Conservation (phyloP, 148 eudicot species). For the Rheum nobile region DNA sequence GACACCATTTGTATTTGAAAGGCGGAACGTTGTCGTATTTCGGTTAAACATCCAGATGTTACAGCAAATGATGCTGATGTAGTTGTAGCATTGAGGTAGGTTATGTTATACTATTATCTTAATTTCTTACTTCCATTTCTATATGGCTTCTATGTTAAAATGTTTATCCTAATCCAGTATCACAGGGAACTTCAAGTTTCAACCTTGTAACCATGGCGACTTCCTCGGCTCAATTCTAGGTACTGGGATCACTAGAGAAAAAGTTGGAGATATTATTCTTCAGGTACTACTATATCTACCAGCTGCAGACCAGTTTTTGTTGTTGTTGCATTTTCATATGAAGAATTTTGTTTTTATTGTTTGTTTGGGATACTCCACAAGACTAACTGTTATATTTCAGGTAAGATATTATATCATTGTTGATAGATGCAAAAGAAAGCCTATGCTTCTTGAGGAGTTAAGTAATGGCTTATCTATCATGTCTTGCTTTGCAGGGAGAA, state of each 20-base stretch:
- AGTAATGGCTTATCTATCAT: background rate
- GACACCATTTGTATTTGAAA: slow-evolving; percentile 14
- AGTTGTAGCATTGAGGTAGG: slow-evolving; percentile 71
- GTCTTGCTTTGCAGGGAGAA: slow-evolving; percentile 49
- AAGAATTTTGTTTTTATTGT: background rate
- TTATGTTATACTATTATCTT: slow-evolving; percentile 3
- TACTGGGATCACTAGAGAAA: slow-evolving; percentile 84
- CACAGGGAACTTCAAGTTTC: slow-evolving; percentile 75
- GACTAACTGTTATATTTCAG: background rate
- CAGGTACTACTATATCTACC: slow-evolving; percentile 40
- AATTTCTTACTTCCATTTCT: background rate
- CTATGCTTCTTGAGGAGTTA: background rate
- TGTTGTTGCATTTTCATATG: background rate
- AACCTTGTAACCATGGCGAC: slow-evolving; percentile 81
- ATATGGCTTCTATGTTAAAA: background rate
- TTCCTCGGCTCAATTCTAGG: slow-evolving; percentile 90
- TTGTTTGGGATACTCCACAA: background rate
- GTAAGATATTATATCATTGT: background rate
- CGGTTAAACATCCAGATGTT: slow-evolving; percentile 72
- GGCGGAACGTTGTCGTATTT: slow-evolving; percentile 94
- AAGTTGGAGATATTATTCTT: slow-evolving; percentile 77
- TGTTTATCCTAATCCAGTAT: slow-evolving; percentile 44
- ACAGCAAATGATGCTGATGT: slow-evolving; percentile 48
- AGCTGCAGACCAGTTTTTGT: background rate
- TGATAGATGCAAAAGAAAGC: background rate